These are phyloP conservation scores for Thelephora aurantiotincta DNA, from an alignment of 768 basidiomycete species.

Conservation along the genomic window DNA sequence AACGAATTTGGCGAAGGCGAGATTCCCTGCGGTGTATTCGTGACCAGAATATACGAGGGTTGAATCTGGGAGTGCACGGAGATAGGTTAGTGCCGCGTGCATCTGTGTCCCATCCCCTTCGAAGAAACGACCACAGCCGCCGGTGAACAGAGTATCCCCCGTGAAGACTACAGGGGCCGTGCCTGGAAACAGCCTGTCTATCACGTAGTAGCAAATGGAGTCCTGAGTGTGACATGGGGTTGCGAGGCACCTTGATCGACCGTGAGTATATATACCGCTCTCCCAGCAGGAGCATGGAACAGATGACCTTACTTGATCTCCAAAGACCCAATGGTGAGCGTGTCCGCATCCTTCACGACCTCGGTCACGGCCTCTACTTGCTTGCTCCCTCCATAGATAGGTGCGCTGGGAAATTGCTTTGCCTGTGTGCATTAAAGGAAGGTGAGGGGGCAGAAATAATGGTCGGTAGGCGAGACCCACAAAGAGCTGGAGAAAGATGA, in stretches of 20 bases:
- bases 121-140: conserved; percentile 89
- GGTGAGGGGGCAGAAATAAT: background rate
- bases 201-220: conserved; percentile 84
- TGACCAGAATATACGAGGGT: conserved; percentile 84
- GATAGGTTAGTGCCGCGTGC: conserved; percentile 57
- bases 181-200: conserved; percentile 22
- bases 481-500: conserved; percentile 22
- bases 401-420: conserved; percentile 26
- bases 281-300: background rate
- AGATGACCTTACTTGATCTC: conserved; percentile 35
- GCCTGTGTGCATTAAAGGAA: conserved; percentile 20
- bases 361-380: conserved; percentile 52
- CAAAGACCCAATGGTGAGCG: conserved; percentile 59
- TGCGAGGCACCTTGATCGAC: conserved; percentile 49
- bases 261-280: background rate
- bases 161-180: conserved; percentile 67
- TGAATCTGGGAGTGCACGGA: conserved; percentile 61
- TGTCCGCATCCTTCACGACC: conserved; percentile 69
- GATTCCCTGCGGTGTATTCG: conserved; percentile 73
- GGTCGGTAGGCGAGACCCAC: conserved; percentile 21
- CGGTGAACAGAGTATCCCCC: conserved; percentile 85
- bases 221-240: conserved; percentile 95
- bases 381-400: conserved; percentile 71
- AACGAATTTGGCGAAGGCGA: conserved; percentile 58
- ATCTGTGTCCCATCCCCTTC: conserved; percentile 75